Base-by-base conservation (phyloP, 768 basidiomycete species). In the Leucogyrophana mollusca region DNA sequence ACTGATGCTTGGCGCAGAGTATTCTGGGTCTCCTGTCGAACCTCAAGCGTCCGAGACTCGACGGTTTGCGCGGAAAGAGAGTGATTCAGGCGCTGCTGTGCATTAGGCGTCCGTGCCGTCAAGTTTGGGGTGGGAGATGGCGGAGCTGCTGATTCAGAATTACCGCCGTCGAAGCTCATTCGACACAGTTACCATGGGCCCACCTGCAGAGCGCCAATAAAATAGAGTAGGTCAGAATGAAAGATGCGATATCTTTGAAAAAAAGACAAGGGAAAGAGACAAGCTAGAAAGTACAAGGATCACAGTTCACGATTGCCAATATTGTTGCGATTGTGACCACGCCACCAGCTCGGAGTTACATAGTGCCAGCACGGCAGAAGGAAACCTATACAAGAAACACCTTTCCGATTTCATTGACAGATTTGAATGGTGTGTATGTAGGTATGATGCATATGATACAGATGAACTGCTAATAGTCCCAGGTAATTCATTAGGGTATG, bases 1-100 rank as follows among this genome's bases (percentile, higher is more conserved):
- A 67, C 64, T 33, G 79, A 73, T n/a, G 79, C 77, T 45, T 73
- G 69, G 25, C 74, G 74, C 23, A 80, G 62, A 56, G 54, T 72
- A 37, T 59, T 59, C 45, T 69, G 70, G 39, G 68, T 64, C 27
- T 66, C 62, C 34, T 45, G 44, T 23, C 44, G 17, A 13, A 17
- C 23, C 10, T 18, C 6, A 27, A 45, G 20, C 10, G 23, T 42
- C 18, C 6, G 9, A 11, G 44, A 17, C 18, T 25, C 27, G 40
- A 40, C 40, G 14, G 27, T 27, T 23, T 34, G 13, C 10, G 25
- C 14, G 13, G 30, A 10, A 24, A n/a, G 16, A 10, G 23, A 20
- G 10, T 14, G 36, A 24, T 20, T 27, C 36, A 13, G 23, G 24
- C 14, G 40, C 18, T 27, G 44, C 17, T 42, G 17, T 14, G 44